Evolutionary conservation across 441 rosid genomes (phyloP).

Genomic region (Sinapis alba): DNA sequence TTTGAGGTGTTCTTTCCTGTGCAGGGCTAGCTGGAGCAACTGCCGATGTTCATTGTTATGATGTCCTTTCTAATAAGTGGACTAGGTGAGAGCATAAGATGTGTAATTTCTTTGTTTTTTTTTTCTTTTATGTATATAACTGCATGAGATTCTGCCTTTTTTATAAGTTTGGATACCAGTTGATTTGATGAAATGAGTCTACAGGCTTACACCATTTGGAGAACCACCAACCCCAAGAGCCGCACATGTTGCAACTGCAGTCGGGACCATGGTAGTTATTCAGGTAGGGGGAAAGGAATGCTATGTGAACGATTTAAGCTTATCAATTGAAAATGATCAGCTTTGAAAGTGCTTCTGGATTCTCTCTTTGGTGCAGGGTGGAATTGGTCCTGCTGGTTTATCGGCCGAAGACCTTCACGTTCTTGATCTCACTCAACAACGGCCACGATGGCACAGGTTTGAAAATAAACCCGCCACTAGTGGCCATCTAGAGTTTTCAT

Average conservation of each 20-base stretch:
- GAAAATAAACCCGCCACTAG: slow-evolving; percentile 6
- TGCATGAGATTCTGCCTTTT: slow-evolving; percentile 18
- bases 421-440: slow-evolving; percentile 96
- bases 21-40: slow-evolving; percentile 99
- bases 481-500: slow-evolving; percentile 9
- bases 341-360: slow-evolving; percentile 35
- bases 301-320: slow-evolving; percentile 8
- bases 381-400: slow-evolving; percentile 99
- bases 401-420: slow-evolving; percentile 99
- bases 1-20: slow-evolving; percentile 40
- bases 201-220: slow-evolving; percentile 89
- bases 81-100: slow-evolving; percentile 69
- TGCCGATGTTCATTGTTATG: slow-evolving; percentile 99
- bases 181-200: slow-evolving; percentile 30
- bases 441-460: slow-evolving; percentile 98
- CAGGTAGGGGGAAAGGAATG: slow-evolving; percentile 59
- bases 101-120: background rate
- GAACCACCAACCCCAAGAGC: slow-evolving; percentile 99
- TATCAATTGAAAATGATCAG: background rate
- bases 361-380: slow-evolving; percentile 65
- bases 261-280: slow-evolving; percentile 99
- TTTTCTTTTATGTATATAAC: background rate
- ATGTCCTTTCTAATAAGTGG: slow-evolving; percentile 94
- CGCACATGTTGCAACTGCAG: slow-evolving; percentile 99
- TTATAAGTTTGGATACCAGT: slow-evolving; percentile 14